phyloP scores from a whole-genome alignment of 805 yeast species.

The Ogataea pini region DNA sequence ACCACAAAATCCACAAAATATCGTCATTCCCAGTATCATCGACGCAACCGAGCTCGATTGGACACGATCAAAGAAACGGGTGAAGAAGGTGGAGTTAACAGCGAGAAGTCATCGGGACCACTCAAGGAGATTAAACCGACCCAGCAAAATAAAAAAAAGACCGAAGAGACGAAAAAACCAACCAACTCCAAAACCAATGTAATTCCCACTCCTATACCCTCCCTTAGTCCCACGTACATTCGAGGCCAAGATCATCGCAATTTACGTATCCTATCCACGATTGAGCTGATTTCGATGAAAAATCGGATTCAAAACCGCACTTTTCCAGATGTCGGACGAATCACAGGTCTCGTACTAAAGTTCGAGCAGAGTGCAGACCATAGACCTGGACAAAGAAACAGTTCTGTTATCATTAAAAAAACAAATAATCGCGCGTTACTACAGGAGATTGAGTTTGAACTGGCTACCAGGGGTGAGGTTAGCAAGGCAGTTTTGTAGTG shows the following conservation, averaged over 20 bases:
- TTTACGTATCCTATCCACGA: slow-evolving; percentile 14
- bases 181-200: not conserved
- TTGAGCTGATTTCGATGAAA: slow-evolving; percentile 24
- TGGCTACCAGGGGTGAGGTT: slow-evolving; percentile 17
- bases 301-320: slow-evolving; percentile 14
- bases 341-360: slow-evolving; percentile 19
- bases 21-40: slow-evolving; percentile 5
- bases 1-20: not conserved
- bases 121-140: not conserved
- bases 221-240: slow-evolving; percentile 14
- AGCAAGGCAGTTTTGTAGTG: slow-evolving; percentile 8
- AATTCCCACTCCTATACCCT: slow-evolving; percentile 16
- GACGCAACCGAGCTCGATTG: not conserved
- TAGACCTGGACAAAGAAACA: slow-evolving; percentile 7
- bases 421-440: slow-evolving; percentile 16
- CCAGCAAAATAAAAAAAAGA: not conserved
- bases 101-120: not conserved
- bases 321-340: slow-evolving; percentile 23
- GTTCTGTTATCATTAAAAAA: slow-evolving; percentile 14
- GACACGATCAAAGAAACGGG: slow-evolving; percentile 13
- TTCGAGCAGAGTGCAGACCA: slow-evolving; percentile 21
- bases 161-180: not conserved
- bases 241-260: slow-evolving; percentile 18
- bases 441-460: slow-evolving; percentile 20
- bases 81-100: not conserved